Conservation (phyloP, 2,329 filamentous ascomycete genomes). For the Aspergillus brasiliensis region DNA sequence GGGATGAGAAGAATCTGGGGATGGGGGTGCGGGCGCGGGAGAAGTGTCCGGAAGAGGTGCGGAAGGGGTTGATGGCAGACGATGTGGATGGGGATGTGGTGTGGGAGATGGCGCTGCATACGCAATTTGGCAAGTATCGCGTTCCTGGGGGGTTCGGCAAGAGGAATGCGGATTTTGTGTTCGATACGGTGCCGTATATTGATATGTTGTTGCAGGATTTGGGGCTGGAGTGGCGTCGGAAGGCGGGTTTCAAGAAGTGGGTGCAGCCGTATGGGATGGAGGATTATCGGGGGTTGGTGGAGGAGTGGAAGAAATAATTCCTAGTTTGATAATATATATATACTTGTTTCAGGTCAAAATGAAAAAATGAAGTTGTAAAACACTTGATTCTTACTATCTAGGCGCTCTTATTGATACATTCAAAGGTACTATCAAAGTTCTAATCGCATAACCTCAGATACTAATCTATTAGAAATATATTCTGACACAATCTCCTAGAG, state of each 20-base stretch:
- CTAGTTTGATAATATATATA: too few relatives aligned
- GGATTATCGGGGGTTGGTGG: constrained; percentile 46
- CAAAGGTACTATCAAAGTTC: too few relatives aligned
- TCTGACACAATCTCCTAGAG: too few relatives aligned
- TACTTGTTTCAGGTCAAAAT: too few relatives aligned
- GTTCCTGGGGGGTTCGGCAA: constrained; percentile 64
- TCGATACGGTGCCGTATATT: constrained; percentile 74
- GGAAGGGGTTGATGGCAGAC: not conserved
- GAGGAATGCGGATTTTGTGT: constrained; percentile 64
- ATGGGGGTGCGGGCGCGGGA: constrained; percentile 41
- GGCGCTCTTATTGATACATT: too few relatives aligned
- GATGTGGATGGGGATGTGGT: constrained; percentile 39
- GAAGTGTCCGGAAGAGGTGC: constrained; percentile 22
- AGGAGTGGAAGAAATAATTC: constrained; percentile 39
- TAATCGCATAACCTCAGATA: too few relatives aligned
- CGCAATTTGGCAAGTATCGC: constrained; percentile 69
- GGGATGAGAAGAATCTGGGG: too few relatives aligned
- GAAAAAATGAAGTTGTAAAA: too few relatives aligned
- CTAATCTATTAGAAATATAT: too few relatives aligned
- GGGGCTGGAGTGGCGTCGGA: constrained; percentile 54
- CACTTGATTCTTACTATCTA: too few relatives aligned
- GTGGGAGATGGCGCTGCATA: constrained; percentile 63
- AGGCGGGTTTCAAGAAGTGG: constrained; percentile 34
- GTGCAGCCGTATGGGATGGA: constrained; percentile 40
- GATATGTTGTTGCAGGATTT: constrained; percentile 69